Conservation (phyloP, 805 yeast genomes). For the Saccharomycopsis babjevae region DNA sequence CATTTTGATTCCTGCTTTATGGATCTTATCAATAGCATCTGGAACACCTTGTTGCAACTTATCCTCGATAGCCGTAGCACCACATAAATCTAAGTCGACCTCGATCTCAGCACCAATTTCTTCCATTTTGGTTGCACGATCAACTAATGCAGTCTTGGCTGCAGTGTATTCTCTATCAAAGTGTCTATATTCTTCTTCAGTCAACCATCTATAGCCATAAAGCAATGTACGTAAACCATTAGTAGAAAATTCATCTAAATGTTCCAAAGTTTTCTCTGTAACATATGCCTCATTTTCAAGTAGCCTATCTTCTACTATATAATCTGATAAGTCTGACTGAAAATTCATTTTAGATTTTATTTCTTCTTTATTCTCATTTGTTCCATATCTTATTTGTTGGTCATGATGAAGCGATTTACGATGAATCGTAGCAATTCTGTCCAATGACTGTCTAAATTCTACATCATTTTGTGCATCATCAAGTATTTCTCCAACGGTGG, state of each 20-base stretch:
- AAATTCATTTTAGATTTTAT: neutral
- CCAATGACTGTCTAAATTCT: conserved; percentile 22
- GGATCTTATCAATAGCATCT: conserved; percentile 81
- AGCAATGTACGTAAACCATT: conserved; percentile 89
- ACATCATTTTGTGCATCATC: conserved; percentile 37
- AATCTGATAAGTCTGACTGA: conserved; percentile 21
- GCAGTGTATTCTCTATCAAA: conserved; percentile 63
- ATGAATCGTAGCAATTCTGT: conserved; percentile 41
- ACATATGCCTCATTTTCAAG: conserved; percentile 65
- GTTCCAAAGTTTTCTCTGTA: conserved; percentile 75
- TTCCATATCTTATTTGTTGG: conserved; percentile 45
- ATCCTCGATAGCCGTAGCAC: conserved; percentile 97
- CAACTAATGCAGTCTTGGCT: conserved; percentile 67
- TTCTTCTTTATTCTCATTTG: conserved; percentile 19
- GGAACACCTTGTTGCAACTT: conserved; percentile 96
- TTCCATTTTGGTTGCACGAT: conserved; percentile 60
- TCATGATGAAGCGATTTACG: conserved; percentile 49
- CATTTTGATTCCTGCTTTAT: conserved; percentile 86
- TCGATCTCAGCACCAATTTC: conserved; percentile 67
- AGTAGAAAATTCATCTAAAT: conserved; percentile 87
- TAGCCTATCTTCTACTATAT: conserved; percentile 45
- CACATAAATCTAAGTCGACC: conserved; percentile 54
- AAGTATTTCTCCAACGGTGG: conserved; percentile 25
- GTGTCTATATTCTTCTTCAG: conserved; percentile 41
- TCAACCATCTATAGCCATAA: conserved; percentile 70